A percentile compares a stretch with the other conserved stretches of the same genome.
These are phyloP conservation scores for Talaromyces pinophilus DNA, from an alignment of 2,329 filamentous ascomycete genomes.

Conservation along the genomic window DNA sequence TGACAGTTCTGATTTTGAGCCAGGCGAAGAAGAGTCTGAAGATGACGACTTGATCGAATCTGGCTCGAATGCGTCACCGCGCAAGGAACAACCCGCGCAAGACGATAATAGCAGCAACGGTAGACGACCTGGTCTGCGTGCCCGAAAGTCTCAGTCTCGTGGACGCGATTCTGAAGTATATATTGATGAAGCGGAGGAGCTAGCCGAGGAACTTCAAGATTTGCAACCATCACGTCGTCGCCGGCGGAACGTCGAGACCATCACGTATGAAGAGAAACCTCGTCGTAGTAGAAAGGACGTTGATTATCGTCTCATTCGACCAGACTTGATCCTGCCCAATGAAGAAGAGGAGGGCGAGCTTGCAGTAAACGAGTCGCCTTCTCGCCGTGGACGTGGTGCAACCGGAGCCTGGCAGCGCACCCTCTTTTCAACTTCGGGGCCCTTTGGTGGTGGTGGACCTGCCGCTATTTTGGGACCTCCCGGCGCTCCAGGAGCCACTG, in stretches of 20 bases:
- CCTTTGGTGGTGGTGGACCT: constrained; percentile 80
- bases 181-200: constrained; percentile 55
- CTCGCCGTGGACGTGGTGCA: constrained; percentile 65
- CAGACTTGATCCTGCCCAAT: constrained; percentile 68
- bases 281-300: constrained; percentile 64
- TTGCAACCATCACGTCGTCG: constrained; percentile 49
- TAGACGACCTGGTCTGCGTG: constrained; percentile 55
- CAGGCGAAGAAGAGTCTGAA: constrained; percentile 56
- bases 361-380: constrained; percentile 63
- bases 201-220: constrained; percentile 60
- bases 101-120: constrained; percentile 51
- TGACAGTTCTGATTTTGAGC: constrained; percentile 66
- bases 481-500: constrained; percentile 67
- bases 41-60: constrained; percentile 58
- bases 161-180: constrained; percentile 48
- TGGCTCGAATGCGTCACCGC: constrained; percentile 48
- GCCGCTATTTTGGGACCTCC: constrained; percentile 72
- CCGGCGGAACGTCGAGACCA: constrained; percentile 32
- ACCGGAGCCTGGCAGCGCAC: constrained; percentile 69
- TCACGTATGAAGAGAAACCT: constrained; percentile 48
- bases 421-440: constrained; percentile 85
- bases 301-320: constrained; percentile 82
- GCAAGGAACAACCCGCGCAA: constrained; percentile 48
- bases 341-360: constrained; percentile 70
- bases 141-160: constrained; percentile 51